Base-by-base conservation (phyloP, 768 basidiomycete genomes). In the Kwoniella bestiolae region DNA sequence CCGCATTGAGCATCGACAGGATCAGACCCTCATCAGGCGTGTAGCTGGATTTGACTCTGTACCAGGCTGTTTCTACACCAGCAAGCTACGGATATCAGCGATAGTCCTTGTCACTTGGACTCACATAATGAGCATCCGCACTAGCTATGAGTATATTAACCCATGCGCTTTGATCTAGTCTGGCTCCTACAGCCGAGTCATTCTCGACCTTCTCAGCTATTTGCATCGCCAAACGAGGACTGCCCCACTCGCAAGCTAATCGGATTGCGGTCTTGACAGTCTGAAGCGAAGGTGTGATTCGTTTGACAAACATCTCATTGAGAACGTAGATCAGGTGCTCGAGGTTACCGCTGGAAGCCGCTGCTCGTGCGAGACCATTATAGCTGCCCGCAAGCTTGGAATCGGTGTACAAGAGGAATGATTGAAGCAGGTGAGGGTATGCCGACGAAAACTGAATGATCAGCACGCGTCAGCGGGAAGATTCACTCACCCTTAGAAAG, bases 11-110 rank as follows among this genome's bases (percentile, higher is more conserved):
- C 25, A 92, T 86, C 25, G 85, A 84, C 16, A 89, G 70, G 69
- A 89, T 88, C 28, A 89, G 79, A 0, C 92, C 91, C 82, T 94
- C 91, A 68, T 90, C 88, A 0, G 90, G 90, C 3, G 83, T 82
- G 47, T 89, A 72, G 23, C 86, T 78, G 14, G 84, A 83, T 18
- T 85, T 78, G 1, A 88, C 86, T 32, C 84, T 84, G 9, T 85
- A 72, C 91, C 91, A 94, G 47, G 86, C 86, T 52, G 79, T 73
- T 28, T 83, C 63, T 3, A 90, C 87, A 21, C 91, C 92, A 12
- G 90, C 87, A 11, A 84, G 82, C 91, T 94, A 63, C 8, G n/a
- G n/a, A 8, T 21, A 44, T 26, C 28, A 63, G 57, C 53, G 14
- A 3, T n/a, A 23, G 44, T 21, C 25, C 41, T 21, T 49, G 14